Conservation (phyloP, 2,329 filamentous ascomycete genomes). For the Aureobasidium sp. region DNA sequence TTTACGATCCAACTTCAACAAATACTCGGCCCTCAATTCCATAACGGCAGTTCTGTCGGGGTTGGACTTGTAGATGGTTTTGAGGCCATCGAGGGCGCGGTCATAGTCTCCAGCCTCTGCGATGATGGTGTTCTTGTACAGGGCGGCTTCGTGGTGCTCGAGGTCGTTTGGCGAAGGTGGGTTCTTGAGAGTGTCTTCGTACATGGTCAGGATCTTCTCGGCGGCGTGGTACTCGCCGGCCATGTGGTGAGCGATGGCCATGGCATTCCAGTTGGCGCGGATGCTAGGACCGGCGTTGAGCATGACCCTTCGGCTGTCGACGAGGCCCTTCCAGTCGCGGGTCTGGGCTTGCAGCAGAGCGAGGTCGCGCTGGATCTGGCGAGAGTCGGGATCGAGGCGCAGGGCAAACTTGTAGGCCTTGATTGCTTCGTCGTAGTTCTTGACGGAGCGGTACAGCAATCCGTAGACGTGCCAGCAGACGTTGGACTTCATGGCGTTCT, state of each 20-base stretch:
- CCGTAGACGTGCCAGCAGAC: conserved; percentile 99
- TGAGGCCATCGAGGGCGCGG: conserved; percentile 78
- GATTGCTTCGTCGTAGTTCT: conserved; percentile 98
- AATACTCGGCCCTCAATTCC: conserved; percentile 79
- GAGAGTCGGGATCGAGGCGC: conserved; percentile 84
- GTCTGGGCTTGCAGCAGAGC: conserved; percentile 93
- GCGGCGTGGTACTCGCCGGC: conserved; percentile 78
- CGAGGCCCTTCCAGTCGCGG: conserved; percentile 88
- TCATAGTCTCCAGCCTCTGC: conserved; percentile 79
- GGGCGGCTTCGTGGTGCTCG: conserved; percentile 85
- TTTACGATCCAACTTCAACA: conserved; percentile 67
- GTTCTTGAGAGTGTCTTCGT: conserved; percentile 85
- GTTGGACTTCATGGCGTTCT: conserved; percentile 97
- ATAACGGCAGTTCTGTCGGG: conserved; percentile 78
- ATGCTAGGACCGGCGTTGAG: conserved; percentile 73
- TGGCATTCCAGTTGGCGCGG: conserved; percentile 94
- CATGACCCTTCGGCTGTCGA: conserved; percentile 83
- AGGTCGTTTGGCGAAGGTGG: conserved; percentile 70
- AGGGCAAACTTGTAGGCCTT: conserved; percentile 98
- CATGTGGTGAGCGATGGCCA: conserved; percentile 88
- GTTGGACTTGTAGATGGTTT: conserved; percentile 67
- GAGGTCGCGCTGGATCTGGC: conserved; percentile 88
- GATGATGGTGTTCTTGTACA: conserved; percentile 95
- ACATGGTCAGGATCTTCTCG: conserved; percentile 84
- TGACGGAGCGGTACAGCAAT: conserved; percentile 81